Percentiles rank a stretch among this genome's conserved stretches.
Conservation (phyloP, 345 rosid species). For the Aquilaria sinensis region DNA sequence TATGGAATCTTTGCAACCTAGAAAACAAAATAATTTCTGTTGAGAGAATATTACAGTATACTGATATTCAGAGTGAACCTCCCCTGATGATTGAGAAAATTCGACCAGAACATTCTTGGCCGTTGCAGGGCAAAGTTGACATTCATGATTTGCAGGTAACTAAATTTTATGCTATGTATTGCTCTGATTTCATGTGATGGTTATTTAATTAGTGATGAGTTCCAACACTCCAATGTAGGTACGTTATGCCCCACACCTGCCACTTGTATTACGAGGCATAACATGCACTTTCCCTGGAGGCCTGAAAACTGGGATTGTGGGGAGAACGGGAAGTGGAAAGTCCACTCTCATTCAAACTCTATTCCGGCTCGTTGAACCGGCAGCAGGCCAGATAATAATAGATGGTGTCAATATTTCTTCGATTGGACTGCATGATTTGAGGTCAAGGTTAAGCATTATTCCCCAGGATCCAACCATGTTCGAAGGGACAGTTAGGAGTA, state of each 20-base stretch:
- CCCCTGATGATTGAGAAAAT: constrained; percentile 52
- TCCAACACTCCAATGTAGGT: constrained; percentile 28
- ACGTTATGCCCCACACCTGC: constrained; percentile 66
- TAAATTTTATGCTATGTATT: not conserved
- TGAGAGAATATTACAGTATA: constrained; percentile 77
- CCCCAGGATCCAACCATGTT: constrained; percentile 96
- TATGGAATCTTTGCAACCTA: constrained; percentile 61
- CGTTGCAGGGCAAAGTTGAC: constrained; percentile 50
- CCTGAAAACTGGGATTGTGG: constrained; percentile 76
- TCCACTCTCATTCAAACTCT: constrained; percentile 83
- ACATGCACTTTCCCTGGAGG: constrained; percentile 71
- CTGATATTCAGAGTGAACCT: constrained; percentile 55
- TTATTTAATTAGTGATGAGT: not conserved
- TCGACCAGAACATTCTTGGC: constrained; percentile 53
- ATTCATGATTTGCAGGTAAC: constrained; percentile 54
- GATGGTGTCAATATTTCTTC: constrained; percentile 55
- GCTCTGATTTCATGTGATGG: not conserved
- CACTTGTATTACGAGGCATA: constrained; percentile 68
- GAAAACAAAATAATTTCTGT: constrained; percentile 89
- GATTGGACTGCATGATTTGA: constrained; percentile 72
- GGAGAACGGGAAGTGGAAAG: constrained; percentile 89
- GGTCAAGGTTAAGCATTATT: constrained; percentile 70
- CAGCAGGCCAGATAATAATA: constrained; percentile 54
- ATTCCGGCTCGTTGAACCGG: constrained; percentile 73
- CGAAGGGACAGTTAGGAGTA: constrained; percentile 74